Evolutionary conservation across 257 asterid species (phyloP).

Genomic region (Gentiana macrophylla): DNA sequence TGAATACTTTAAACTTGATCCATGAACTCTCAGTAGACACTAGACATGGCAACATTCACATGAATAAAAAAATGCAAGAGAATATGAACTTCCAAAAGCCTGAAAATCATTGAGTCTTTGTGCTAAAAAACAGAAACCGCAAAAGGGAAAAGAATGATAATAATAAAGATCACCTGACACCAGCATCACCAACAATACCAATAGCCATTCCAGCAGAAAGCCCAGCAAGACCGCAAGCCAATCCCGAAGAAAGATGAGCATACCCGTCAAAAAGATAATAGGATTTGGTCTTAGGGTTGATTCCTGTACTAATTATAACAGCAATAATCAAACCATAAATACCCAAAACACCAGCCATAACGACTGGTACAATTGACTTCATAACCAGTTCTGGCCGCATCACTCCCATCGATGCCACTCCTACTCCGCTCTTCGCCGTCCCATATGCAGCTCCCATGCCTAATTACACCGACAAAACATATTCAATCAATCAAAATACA

Average conservation of each 20-base stretch:
- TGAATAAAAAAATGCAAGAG: too few relatives aligned
- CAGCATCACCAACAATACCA: constrained; percentile 26
- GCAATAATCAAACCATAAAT: constrained; percentile 29
- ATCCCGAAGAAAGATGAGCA: constrained; percentile 23
- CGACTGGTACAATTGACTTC: constrained; percentile 30
- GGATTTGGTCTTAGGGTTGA: constrained; percentile 22
- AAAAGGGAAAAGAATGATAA: too few relatives aligned
- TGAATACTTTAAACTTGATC: too few relatives aligned
- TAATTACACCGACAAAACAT: neutral
- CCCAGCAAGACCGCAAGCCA: constrained; percentile 34
- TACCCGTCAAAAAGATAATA: constrained; percentile 23
- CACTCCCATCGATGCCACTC: constrained; percentile 28
- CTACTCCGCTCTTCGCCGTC: constrained; percentile 25
- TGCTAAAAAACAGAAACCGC: too few relatives aligned
- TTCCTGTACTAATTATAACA: constrained; percentile 24
- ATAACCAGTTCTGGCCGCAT: constrained; percentile 29
- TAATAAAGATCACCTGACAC: constrained; percentile 19
- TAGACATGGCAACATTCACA: too few relatives aligned
- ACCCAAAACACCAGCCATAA: constrained; percentile 38
- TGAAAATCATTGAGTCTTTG: too few relatives aligned
- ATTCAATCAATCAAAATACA: neutral
- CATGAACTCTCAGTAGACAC: too few relatives aligned
- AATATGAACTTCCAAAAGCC: too few relatives aligned
- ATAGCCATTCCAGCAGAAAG: constrained; percentile 40
- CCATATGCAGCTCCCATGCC: constrained; percentile 36